Percentiles rank a stretch among this genome's conserved stretches.
Conservation (phyloP, 2,329 filamentous ascomycete species). For the Xylariomycetidae sp. region DNA sequence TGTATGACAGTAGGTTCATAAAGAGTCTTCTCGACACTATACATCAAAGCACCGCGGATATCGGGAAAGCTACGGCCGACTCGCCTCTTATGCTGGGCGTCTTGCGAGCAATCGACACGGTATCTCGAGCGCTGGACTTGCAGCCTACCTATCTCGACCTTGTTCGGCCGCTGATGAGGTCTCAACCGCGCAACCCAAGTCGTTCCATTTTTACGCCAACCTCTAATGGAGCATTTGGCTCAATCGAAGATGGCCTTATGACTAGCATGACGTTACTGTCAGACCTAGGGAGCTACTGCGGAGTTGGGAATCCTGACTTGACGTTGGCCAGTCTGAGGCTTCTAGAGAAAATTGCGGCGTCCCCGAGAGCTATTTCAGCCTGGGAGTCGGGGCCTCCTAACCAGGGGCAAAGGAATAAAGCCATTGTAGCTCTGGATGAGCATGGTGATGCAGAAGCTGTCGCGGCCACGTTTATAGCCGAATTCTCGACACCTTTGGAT, state of each 20-base stretch:
- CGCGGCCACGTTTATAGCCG: slow-evolving; percentile 63
- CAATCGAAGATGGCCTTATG: slow-evolving; percentile 86
- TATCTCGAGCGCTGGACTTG: slow-evolving; percentile 76
- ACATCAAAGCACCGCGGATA: slow-evolving; percentile 68
- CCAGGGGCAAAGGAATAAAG: slow-evolving; percentile 69
- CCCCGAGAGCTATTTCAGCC: slow-evolving; percentile 70
- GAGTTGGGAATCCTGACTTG: slow-evolving; percentile 75
- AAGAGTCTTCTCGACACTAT: slow-evolving; percentile 72
- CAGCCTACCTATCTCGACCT: slow-evolving; percentile 91
- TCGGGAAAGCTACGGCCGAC: slow-evolving; percentile 68
- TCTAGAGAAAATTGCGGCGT: slow-evolving; percentile 81
- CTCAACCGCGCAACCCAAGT: slow-evolving; percentile 44
- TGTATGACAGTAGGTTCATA: slow-evolving; percentile 90
- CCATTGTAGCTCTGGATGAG: slow-evolving; percentile 81
- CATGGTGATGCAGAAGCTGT: slow-evolving; percentile 79
- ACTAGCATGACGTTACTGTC: slow-evolving; percentile 75
- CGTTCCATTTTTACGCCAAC: slow-evolving; percentile 25
- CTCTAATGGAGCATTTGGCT: slow-evolving; percentile 71
- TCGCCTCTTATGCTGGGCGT: slow-evolving; percentile 80
- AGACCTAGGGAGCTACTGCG: slow-evolving; percentile 81
- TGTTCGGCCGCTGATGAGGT: slow-evolving; percentile 72
- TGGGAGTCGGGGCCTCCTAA: slow-evolving; percentile 59
- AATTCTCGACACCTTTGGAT: slow-evolving; percentile 67
- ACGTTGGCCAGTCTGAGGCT: slow-evolving; percentile 77
- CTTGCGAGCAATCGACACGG: slow-evolving; percentile 74